These are phyloP conservation scores for Termitomyces bulborhizus DNA, from an alignment of 768 basidiomycete genomes.

Conservation along the genomic window DNA sequence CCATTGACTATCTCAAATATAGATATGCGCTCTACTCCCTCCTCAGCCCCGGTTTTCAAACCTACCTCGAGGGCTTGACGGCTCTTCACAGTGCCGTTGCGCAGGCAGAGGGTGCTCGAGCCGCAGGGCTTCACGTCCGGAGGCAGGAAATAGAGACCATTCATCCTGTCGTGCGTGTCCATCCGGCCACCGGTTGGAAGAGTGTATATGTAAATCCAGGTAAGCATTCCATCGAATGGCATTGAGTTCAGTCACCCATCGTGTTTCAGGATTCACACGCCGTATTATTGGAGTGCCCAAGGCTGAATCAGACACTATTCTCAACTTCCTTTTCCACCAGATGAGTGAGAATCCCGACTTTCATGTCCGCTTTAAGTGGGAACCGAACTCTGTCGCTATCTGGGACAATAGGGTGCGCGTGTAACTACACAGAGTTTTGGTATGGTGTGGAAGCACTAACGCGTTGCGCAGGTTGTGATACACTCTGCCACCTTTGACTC, in stretches of 20 bases:
- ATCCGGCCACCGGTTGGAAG: conserved; percentile 84
- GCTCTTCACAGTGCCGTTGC: conserved; percentile 75
- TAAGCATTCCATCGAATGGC: conserved; percentile 12
- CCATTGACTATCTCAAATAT: not conserved
- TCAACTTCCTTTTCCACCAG: conserved; percentile 65
- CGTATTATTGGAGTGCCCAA: conserved; percentile 76
- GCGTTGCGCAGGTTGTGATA: conserved; percentile 46
- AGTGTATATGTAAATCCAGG: conserved; percentile 77
- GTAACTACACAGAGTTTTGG: not conserved
- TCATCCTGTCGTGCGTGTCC: conserved; percentile 80
- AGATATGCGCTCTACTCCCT: conserved; percentile 84
- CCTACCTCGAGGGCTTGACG: conserved; percentile 65
- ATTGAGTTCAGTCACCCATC: not conserved
- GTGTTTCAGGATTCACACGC: conserved; percentile 61
- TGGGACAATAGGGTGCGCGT: conserved; percentile 76
- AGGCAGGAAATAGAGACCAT: conserved; percentile 62
- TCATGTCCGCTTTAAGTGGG: conserved; percentile 77
- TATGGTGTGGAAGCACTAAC: not conserved
- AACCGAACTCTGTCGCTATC: conserved; percentile 69
- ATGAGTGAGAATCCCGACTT: conserved; percentile 66
- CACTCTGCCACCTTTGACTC: conserved; percentile 84
- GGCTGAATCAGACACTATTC: conserved; percentile 70
- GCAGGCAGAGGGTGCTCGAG: conserved; percentile 70
- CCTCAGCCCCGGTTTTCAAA: conserved; percentile 67
- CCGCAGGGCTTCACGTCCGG: conserved; percentile 64